Evolutionary conservation across 176 grass and related monocot species (phyloP).

Genomic region (Triticum timopheevii): DNA sequence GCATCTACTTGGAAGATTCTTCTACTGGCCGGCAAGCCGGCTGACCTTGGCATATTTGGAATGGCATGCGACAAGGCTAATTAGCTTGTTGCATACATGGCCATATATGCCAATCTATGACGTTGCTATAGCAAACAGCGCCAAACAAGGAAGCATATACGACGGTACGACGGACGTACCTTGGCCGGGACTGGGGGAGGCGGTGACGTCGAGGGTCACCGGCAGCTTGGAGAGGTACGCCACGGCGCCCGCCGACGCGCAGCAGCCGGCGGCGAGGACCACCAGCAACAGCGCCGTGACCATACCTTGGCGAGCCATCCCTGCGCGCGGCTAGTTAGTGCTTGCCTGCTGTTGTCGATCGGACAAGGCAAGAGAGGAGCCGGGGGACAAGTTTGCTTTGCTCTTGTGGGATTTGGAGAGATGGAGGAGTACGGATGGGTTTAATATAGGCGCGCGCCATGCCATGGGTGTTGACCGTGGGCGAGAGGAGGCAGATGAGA

Average conservation of each 20-base stretch:
- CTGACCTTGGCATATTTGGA: neutral
- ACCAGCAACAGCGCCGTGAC: neutral
- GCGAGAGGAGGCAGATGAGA: neutral
- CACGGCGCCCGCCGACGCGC: slow-evolving; percentile 17
- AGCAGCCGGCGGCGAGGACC: slow-evolving; percentile 33
- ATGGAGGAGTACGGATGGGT: neutral
- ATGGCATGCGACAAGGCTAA: neutral
- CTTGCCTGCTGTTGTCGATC: neutral
- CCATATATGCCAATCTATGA: neutral
- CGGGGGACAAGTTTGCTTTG: neutral
- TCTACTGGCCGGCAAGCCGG: neutral
- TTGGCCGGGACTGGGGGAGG: slow-evolving; percentile 39
- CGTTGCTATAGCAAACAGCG: neutral
- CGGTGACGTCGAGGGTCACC: slow-evolving; percentile 49
- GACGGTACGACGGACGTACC: slow-evolving; percentile 23
- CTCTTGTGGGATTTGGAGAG: neutral
- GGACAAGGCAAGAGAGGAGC: neutral
- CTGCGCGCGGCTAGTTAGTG: neutral
- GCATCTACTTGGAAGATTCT: neutral
- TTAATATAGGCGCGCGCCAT: slow-evolving; percentile 5
- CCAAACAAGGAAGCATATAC: neutral
- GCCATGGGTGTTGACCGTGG: neutral
- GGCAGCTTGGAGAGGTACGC: slow-evolving; percentile 56
- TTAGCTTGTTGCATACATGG: neutral
- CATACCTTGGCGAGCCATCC: neutral